Conservation (phyloP, 306 rosid genomes). For the Myrica gale region DNA sequence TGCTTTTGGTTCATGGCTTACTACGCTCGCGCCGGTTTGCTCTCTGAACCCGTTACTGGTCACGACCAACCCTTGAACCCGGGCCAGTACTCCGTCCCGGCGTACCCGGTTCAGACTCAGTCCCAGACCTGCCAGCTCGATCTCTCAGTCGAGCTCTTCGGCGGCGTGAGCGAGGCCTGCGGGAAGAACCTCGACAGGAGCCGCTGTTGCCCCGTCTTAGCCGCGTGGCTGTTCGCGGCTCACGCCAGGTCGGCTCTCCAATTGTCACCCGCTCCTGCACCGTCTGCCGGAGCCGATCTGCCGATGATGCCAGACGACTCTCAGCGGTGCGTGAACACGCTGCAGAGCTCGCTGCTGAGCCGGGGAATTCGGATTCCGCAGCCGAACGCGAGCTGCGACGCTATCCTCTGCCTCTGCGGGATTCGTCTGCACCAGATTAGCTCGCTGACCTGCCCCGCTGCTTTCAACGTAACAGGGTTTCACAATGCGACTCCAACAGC, state of each 20-base stretch:
- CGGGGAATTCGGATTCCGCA: constrained; percentile 80
- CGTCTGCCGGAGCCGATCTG: constrained; percentile 38
- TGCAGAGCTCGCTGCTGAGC: constrained; percentile 60
- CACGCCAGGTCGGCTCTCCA: constrained; percentile 82
- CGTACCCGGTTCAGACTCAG: constrained; percentile 69
- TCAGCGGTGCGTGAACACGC: constrained; percentile 87
- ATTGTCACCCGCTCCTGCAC: constrained; percentile 33
- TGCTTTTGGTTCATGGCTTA: constrained; percentile 17
- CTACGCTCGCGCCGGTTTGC: constrained; percentile 44
- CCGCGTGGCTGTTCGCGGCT: constrained; percentile 97
- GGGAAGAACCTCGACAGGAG: constrained; percentile 87
- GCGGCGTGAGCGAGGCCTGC: constrained; percentile 89
- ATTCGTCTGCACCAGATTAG: constrained; percentile 85
- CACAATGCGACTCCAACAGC: constrained; percentile 78
- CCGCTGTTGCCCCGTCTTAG: constrained; percentile 93
- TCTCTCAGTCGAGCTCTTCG: constrained; percentile 92
- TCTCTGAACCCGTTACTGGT: constrained; percentile 59
- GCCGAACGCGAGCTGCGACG: constrained; percentile 85
- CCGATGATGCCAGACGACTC: constrained; percentile 99
- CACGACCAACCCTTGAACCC: constrained; percentile 63
- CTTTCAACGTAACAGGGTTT: constrained; percentile 58
- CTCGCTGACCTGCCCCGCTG: constrained; percentile 76
- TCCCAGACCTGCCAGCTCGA: constrained; percentile 69
- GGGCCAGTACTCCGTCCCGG: constrained; percentile 64
- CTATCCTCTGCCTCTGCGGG: constrained; percentile 88